Base-by-base conservation (phyloP, 2,329 filamentous ascomycete species). In the Clarireedia monteithiana region DNA sequence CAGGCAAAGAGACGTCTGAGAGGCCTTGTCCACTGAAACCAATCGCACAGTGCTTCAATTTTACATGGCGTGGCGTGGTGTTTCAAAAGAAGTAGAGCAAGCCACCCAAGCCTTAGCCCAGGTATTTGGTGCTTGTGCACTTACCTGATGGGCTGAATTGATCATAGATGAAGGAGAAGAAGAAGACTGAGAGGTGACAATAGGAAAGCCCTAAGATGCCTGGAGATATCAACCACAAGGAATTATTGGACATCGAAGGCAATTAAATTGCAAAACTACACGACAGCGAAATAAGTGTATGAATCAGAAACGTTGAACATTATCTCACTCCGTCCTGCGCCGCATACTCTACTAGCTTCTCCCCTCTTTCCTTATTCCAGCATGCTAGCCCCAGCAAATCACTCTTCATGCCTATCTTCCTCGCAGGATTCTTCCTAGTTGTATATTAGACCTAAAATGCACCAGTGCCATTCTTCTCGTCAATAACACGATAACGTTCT, bases 401-500 rank as follows among this genome's bases (percentile, higher is more conserved):
- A 14, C 1, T 15, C 39, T 20, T 14, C 30, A 34, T 34, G 5
- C 3, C 30, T 40, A 40, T 40, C 14, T 20, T 14, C 39, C 17
- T 14, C 15, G 9, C 39, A 9, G 17, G 20, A 17, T 20, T 20
- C 39, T 20, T 42, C 44, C 17, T 20, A 20, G 23, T 5, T 46
- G 12, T 23, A 14, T 15, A 6, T 20, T n/a, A 34, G 39, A 42
- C 44, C 67, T 74, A 79, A 68, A 80, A 80, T 34, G 75, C 72
- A 51, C 77, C 71, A 61, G 74, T 73, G 52, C 84, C 82, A 60
- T 72, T 81, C 81, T 94, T 94, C 77, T 90, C 83, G 67, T 92
- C 88, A 66, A 94, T 91, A 67, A 88, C 79, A 58, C 83, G 81
- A 74, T 90, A 94, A 58, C 89, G 79, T 71, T 88, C 84, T 66